A percentile compares a stretch with the other conserved stretches of the same genome.
Evolutionary conservation across 352 stramenopile genomes (phyloP).

Genomic region (Phytophthora litchii): DNA sequence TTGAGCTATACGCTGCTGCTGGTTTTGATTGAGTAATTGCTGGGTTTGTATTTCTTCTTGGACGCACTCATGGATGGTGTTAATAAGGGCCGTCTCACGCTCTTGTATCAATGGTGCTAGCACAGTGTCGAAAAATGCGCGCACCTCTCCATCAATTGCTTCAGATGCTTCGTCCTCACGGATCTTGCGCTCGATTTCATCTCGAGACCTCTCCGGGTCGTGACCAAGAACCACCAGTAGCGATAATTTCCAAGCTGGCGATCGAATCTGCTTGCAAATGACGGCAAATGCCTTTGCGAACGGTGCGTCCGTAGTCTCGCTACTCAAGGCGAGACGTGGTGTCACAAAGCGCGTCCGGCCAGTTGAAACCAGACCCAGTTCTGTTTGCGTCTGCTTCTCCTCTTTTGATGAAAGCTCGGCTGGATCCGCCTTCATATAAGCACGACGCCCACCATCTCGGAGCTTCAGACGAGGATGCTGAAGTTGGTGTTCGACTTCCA

Average conservation of each 20-base stretch:
- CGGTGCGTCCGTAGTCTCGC: slow-evolving; percentile 7
- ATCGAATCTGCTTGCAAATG: slow-evolving; percentile 21
- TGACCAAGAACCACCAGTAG: slow-evolving; percentile 27
- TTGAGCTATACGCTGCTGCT: slow-evolving; percentile 24
- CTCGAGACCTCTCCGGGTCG: slow-evolving; percentile 25
- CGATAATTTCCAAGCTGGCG: slow-evolving; percentile 12
- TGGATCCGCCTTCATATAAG: slow-evolving; percentile 8
- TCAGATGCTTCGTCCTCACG: slow-evolving; percentile 28
- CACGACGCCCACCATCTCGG: slow-evolving; percentile 9
- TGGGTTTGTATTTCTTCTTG: slow-evolving; percentile 46
- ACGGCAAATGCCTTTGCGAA: slow-evolving; percentile 24
- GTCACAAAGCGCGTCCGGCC: slow-evolving; percentile 27
- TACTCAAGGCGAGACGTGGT: slow-evolving; percentile 14
- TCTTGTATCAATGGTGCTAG: slow-evolving; percentile 57
- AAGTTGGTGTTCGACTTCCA: slow-evolving; percentile 18
- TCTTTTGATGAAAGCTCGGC: background rate
- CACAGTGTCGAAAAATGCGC: slow-evolving; percentile 48
- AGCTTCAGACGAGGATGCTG: background rate
- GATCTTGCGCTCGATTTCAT: slow-evolving; percentile 26
- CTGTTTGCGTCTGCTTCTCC: slow-evolving; percentile 26
- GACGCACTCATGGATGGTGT: slow-evolving; percentile 64
- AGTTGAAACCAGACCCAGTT: background rate
- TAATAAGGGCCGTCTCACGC: slow-evolving; percentile 60
- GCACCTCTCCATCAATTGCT: slow-evolving; percentile 33
- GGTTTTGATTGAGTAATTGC: slow-evolving; percentile 13